These are phyloP conservation scores for Erigeron philadelphicus DNA, from an alignment of 140 eudicot species.

Conservation along the genomic window DNA sequence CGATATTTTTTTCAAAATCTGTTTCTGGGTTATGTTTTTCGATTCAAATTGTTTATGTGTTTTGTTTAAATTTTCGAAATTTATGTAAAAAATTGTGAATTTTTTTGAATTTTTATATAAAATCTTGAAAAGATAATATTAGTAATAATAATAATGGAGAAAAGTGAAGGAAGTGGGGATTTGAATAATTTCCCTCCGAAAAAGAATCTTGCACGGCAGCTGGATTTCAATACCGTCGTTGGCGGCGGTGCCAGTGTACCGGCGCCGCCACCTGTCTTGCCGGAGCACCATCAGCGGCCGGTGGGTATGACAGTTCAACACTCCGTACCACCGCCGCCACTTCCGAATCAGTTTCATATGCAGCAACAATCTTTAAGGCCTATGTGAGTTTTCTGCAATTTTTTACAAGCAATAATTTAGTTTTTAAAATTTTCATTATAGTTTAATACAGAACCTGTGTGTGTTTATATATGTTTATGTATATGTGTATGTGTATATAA, in stretches of 20 bases:
- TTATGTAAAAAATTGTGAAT: neutral
- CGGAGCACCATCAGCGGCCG: conserved; percentile 38
- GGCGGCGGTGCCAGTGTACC: conserved; percentile 31
- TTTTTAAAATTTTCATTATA: too few relatives aligned
- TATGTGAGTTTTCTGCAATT: conserved; percentile 33
- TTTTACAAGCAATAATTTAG: neutral
- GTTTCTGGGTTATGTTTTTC: conserved; percentile 2
- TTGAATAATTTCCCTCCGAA: conserved; percentile 56
- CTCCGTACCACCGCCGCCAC: conserved; percentile 23
- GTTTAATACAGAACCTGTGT: too few relatives aligned
- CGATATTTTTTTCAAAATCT: neutral
- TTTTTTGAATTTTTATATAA: neutral
- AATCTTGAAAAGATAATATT: conserved; percentile 11
- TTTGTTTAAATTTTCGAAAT: neutral
- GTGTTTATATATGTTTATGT: too few relatives aligned
- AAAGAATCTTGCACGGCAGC: conserved; percentile 74
- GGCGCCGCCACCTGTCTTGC: conserved; percentile 12
- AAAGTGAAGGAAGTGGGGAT: conserved; percentile 51
- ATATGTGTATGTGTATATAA: too few relatives aligned
- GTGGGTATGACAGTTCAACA: conserved; percentile 24
- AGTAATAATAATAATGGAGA: conserved; percentile 40
- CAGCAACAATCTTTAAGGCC: conserved; percentile 33
- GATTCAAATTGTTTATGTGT: neutral
- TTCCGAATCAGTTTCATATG: conserved; percentile 20
- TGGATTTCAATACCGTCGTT: conserved; percentile 56